A percentile compares a stretch with the other conserved stretches of the same genome.
Evolutionary conservation across 257 asterid genomes (phyloP).

Genomic region (Agastache rugosa): DNA sequence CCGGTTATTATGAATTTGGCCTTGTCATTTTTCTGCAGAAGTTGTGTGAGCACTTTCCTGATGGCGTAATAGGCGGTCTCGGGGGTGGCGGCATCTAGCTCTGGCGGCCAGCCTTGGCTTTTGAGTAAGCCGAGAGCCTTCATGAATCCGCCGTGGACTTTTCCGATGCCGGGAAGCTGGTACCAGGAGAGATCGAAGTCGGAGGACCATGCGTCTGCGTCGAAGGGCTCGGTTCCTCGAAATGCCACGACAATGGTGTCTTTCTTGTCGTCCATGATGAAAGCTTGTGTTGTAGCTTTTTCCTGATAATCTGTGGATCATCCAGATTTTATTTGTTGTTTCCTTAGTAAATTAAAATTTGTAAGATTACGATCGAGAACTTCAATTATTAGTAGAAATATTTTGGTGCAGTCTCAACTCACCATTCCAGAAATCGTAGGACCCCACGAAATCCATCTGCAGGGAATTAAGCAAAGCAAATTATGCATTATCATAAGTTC

Average conservation of each 20-base stretch:
- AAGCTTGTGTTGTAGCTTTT: slow-evolving; percentile 56
- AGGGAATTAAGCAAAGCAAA: neutral
- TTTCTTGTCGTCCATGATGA: slow-evolving; percentile 43
- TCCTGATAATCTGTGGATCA: slow-evolving; percentile 45
- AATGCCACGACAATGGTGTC: slow-evolving; percentile 43
- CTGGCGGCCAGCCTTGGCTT: slow-evolving; percentile 53
- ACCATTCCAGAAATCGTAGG: slow-evolving; percentile 32
- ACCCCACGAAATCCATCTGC: slow-evolving; percentile 33
- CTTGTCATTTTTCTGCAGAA: slow-evolving; percentile 23
- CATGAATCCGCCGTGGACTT: slow-evolving; percentile 63
- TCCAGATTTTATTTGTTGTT: neutral
- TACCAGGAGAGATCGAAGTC: slow-evolving; percentile 62
- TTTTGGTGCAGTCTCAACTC: neutral
- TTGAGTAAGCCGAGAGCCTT: slow-evolving; percentile 56
- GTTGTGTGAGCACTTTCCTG: slow-evolving; percentile 37
- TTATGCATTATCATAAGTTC: neutral
- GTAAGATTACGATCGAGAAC: too few relatives aligned
- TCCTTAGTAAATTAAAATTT: too few relatives aligned
- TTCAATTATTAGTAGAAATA: neutral
- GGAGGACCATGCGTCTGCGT: slow-evolving; percentile 52
- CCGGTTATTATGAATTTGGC: slow-evolving; percentile 56
- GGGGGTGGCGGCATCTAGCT: slow-evolving; percentile 27
- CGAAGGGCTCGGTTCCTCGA: slow-evolving; percentile 55
- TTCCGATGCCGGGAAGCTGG: slow-evolving; percentile 45
- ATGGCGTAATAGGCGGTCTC: slow-evolving; percentile 54